Percentiles rank a stretch among this genome's conserved stretches.
These are phyloP conservation scores for Capillidium rhysosporum DNA, from an alignment of 371 early-diverging fungal genomes.

Conservation along the genomic window DNA sequence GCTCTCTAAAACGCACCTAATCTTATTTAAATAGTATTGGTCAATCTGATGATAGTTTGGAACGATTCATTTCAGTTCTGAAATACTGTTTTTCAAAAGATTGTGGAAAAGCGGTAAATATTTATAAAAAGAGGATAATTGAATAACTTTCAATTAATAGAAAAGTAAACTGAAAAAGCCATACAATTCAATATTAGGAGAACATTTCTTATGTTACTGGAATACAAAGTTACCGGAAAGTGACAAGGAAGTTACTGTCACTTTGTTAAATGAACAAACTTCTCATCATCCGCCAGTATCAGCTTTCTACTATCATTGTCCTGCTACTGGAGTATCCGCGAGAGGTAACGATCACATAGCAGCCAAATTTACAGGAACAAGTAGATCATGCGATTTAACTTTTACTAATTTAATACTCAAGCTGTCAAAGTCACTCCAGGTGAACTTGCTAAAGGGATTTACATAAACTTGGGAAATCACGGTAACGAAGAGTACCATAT, in stretches of 20 bases:
- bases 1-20: neutral
- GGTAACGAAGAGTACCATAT: slow-evolving; percentile 24
- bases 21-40: slow-evolving; percentile 17
- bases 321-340: slow-evolving; percentile 22
- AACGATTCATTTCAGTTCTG: slow-evolving; percentile 37
- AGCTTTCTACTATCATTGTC: slow-evolving; percentile 25
- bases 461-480: slow-evolving; percentile 20
- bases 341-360: slow-evolving; percentile 29
- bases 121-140: neutral
- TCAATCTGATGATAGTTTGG: slow-evolving; percentile 31
- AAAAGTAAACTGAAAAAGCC: slow-evolving; percentile 24
- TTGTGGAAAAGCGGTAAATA: slow-evolving; percentile 26
- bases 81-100: slow-evolving; percentile 50
- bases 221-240: slow-evolving; percentile 14
- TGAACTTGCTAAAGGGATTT: slow-evolving; percentile 28
- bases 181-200: slow-evolving; percentile 34
- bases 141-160: neutral
- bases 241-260: slow-evolving; percentile 12
- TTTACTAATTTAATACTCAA: slow-evolving; percentile 1
- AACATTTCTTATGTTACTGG: slow-evolving; percentile 34
- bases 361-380: slow-evolving; percentile 32
- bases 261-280: slow-evolving; percentile 27
- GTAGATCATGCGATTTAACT: slow-evolving; percentile 8
- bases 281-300: slow-evolving; percentile 23
- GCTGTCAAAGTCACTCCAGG: slow-evolving; percentile 26